Base-by-base conservation (phyloP, 208 protist species). In the Balamuthia mandrillaris region DNA sequence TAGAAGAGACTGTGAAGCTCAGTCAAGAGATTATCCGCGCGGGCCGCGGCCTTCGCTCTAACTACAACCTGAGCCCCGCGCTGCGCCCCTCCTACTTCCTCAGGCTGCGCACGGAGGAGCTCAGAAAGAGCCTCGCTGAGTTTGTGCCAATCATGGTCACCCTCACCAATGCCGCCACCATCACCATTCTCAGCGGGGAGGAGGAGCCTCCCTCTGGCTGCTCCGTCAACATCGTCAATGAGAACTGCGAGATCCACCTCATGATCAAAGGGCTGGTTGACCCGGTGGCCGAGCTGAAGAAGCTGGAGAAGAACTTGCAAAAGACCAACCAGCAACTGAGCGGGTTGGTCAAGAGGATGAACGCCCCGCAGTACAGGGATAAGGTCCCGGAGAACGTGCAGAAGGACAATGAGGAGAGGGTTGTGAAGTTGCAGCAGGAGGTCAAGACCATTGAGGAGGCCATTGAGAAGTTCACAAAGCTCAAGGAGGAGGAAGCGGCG, bases 261-360 rank as follows among this genome's bases (percentile, higher is more conserved):
- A 45, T 84, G 41, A 33, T 84, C 78, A 84, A 84, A 58, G 81
- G 61, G n/a, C n/a, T 86, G 49, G 45, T 86, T 35, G 81, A 86
- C n/a, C 42, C 52, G 61, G 81, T 78, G n/a, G 44, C 27, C 27
- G 81, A 86, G 39, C 27, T 86, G 37, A 65, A 60, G 39, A 86
- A 86, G 66, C 65, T 86, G 61, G 47, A 86, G 37, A 86, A 86
- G 65, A 86, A 86, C 27, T 42, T 86, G n/a, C 33, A n/a, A 2
- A 44, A 72, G 42, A 58, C 56, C 2, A 54, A 14, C 6, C 21
- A 29, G 31, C 54, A 72, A 42, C 72, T 81, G 16, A 56, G 68
- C 27, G 41, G 1, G 3, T 27, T 86, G 14, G 49, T 66, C 31
- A 65, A 56, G 47, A 72, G 61, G 45, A 86, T 65, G 61, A 45